Base-by-base conservation (phyloP, 2,329 filamentous ascomycete genomes). In the Grosmannia huntii region DNA sequence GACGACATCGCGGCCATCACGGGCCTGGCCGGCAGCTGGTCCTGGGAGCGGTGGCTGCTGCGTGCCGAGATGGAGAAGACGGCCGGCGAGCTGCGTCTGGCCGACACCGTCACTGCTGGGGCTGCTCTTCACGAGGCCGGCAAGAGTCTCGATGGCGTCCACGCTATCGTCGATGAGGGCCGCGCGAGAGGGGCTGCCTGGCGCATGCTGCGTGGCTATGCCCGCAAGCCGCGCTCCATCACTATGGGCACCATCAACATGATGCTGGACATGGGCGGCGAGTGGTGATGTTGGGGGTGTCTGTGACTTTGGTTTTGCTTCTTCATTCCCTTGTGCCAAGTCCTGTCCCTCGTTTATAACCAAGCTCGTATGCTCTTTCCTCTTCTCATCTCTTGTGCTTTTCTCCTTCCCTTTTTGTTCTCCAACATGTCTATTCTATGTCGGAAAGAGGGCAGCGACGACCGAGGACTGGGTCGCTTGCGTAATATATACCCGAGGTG, bases 21-120 rank as follows among this genome's bases (percentile, higher is more conserved):
- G 14, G 91, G 91, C 23, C 74, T 97, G 48, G 83, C 92, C 0
- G 94, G 90, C 5, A 85, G 87, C 28, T 94, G 90, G 85, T 85
- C 85, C 69, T 99, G 91, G 92, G 94, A 99, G 79, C 87, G 89
- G 69, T 99, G 94, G 94, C 81, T 97, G 70, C 74, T 96, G 64
- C 89, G 90, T 67, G 80, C 92, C 66, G 88, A 94, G 73, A 81
- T 86, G 73, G 91, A 96, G 75, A 94, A 81, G 70, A 76, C 77
- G 5, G 76, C 89, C 67, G 87, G 88, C 28, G 85, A 89, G 68
- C 70, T 79, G 61, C 71, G 80, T 12, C 74, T 83, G 27, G 72
- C 72, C 5, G 78, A 82, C 64, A 81, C 73, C 5, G 76, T 78
- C 33, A 77, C 75, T 44, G 69, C 78, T 11, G 74, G 78, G 25